Conservation (phyloP, 306 rosid genomes). For the Astragalus membranaceus region DNA sequence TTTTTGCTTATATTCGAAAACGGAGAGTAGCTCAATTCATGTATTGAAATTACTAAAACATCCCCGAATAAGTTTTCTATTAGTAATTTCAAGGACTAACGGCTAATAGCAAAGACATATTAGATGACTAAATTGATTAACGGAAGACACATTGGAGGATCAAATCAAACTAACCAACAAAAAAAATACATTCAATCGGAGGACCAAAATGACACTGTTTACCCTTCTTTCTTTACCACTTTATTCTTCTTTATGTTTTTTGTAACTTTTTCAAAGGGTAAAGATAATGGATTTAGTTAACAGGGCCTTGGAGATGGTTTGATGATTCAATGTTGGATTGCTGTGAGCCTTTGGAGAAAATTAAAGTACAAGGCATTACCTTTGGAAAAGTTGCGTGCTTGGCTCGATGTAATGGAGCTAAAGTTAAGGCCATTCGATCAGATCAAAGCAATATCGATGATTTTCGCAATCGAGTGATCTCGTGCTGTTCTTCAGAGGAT, state of each 20-base stretch:
- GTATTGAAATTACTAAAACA: too few relatives aligned
- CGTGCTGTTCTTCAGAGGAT: constrained; percentile 55
- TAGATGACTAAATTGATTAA: too few relatives aligned
- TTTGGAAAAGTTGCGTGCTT: constrained; percentile 88
- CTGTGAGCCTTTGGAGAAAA: constrained; percentile 69
- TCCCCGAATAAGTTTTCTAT: too few relatives aligned
- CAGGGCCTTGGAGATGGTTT: constrained; percentile 99
- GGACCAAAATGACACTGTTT: too few relatives aligned
- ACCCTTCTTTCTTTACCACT: neutral
- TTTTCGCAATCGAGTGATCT: constrained; percentile 50
- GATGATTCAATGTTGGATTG: constrained; percentile 96
- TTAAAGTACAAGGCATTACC: constrained; percentile 64
- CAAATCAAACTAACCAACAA: too few relatives aligned
- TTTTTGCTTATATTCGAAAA: too few relatives aligned
- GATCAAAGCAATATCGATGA: constrained; percentile 44
- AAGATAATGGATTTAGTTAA: neutral
- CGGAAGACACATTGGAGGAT: too few relatives aligned
- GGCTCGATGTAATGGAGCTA: constrained; percentile 89
- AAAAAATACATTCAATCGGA: too few relatives aligned
- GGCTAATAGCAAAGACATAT: too few relatives aligned
- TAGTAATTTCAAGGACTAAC: too few relatives aligned
- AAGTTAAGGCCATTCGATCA: constrained; percentile 56
- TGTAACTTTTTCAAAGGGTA: neutral
- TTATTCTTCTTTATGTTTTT: too few relatives aligned
- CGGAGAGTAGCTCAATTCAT: too few relatives aligned